These are phyloP conservation scores for Apodospora peruviana DNA, from an alignment of 495 filamentous ascomycete genomes.

Conservation along the genomic window DNA sequence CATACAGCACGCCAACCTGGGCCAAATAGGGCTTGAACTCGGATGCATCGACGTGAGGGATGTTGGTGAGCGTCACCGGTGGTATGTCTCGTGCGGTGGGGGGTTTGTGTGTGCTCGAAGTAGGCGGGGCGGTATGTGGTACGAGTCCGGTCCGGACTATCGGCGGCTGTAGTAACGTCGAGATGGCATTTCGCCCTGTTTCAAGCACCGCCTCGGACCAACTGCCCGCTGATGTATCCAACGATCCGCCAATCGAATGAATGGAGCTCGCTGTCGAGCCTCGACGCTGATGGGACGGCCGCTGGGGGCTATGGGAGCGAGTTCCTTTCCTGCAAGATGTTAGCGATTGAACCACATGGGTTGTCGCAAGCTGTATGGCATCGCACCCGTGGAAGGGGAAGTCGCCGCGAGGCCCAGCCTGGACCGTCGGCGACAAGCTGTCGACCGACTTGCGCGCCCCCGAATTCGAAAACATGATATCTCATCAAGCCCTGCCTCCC, in stretches of 20 bases:
- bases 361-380: constrained; percentile 7
- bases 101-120: constrained; percentile 65
- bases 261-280: constrained; percentile 86
- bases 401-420: constrained; percentile 46
- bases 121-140: constrained; percentile 62
- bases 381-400: constrained; percentile 52
- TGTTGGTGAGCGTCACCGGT: constrained; percentile 86
- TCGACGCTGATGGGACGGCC: constrained; percentile 42
- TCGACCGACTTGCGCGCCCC: constrained; percentile 66
- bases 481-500: constrained; percentile 16
- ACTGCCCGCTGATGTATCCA: constrained; percentile 57
- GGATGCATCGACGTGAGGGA: constrained; percentile 71
- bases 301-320: constrained; percentile 16
- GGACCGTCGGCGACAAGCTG: constrained; percentile 53
- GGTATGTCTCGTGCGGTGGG: constrained; percentile 93
- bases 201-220: constrained; percentile 63
- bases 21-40: constrained; percentile 79
- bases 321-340: constrained; percentile 20
- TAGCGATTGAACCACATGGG: constrained; percentile 16
- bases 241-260: constrained; percentile 66
- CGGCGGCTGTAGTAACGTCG: constrained; percentile 83
- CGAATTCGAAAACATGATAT: constrained; percentile 58
- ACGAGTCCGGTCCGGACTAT: constrained; percentile 82
- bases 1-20: constrained; percentile 75
- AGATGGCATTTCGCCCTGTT: constrained; percentile 85